These are phyloP conservation scores for Rhizopus stolonifer DNA, from an alignment of 371 early-diverging fungal species.

Conservation along the genomic window DNA sequence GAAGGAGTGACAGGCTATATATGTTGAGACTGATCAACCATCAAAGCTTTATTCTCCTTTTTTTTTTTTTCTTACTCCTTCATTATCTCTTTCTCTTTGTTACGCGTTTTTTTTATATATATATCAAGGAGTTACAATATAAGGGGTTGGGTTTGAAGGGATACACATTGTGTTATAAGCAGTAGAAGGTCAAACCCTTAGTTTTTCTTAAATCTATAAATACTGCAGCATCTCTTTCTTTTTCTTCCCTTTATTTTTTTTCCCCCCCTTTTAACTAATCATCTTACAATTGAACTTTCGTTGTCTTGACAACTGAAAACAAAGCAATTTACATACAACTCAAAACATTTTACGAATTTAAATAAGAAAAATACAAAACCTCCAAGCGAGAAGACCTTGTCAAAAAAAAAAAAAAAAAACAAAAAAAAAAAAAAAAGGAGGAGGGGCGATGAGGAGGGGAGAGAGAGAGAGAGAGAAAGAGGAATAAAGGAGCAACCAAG, in stretches of 20 bases:
- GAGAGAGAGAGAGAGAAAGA: too few relatives aligned
- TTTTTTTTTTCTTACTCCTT: neutral
- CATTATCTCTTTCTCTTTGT: neutral
- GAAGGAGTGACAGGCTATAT: conserved; percentile 2
- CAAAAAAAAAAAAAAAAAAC: too few relatives aligned
- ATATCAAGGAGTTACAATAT: too few relatives aligned
- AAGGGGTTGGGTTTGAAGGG: neutral
- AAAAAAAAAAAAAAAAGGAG: too few relatives aligned
- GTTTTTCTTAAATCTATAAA: neutral
- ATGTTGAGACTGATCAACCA: neutral
- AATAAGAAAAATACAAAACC: conserved; percentile 1
- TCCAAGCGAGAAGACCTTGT: too few relatives aligned
- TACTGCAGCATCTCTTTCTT: neutral
- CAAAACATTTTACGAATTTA: neutral
- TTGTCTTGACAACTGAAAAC: conserved; percentile 21
- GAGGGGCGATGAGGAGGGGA: too few relatives aligned
- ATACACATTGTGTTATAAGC: neutral
- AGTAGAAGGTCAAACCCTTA: neutral
- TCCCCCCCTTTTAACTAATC: neutral
- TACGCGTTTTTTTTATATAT: too few relatives aligned
- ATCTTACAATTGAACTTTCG: neutral
- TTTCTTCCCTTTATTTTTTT: neutral
- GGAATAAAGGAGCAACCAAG: too few relatives aligned
- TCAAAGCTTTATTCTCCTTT: neutral
- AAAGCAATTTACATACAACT: neutral